Percentiles rank a stretch among this genome's conserved stretches.
Evolutionary conservation across 2,329 filamentous ascomycete species (phyloP).

Genomic region (Penicillium sp.): DNA sequence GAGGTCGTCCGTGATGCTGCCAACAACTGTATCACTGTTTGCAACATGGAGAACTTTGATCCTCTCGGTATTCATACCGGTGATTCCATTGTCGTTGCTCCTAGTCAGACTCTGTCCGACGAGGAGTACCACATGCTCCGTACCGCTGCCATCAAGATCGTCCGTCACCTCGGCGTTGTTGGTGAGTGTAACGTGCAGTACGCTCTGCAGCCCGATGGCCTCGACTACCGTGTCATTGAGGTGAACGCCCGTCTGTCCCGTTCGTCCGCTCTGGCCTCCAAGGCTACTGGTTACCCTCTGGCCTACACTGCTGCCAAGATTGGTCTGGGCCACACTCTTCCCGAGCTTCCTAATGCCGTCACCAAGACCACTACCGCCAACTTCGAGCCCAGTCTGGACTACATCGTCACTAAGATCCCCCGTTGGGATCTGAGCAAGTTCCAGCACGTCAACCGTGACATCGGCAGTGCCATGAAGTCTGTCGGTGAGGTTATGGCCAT

Average conservation of each 20-base stretch:
- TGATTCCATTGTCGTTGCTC: conserved; percentile 97
- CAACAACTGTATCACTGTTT: conserved; percentile 99
- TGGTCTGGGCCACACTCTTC: conserved; percentile 90
- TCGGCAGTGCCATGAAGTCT: conserved; percentile 98
- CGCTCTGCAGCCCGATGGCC: conserved; percentile 90
- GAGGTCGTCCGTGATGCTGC: conserved; percentile 95
- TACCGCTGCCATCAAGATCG: conserved; percentile 96
- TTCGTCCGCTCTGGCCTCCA: conserved; percentile 94
- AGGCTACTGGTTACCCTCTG: conserved; percentile 95
- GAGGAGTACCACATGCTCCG: conserved; percentile 99
- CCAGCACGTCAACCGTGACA: conserved; percentile 96
- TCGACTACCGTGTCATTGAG: conserved; percentile 98
- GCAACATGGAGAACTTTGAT: conserved; percentile 99
- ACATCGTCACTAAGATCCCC: conserved; percentile 98
- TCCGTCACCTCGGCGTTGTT: conserved; percentile 93
- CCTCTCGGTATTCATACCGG: conserved; percentile 96
- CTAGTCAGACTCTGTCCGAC: conserved; percentile 93
- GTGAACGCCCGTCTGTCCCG: conserved; percentile 98
- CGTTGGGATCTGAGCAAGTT: conserved; percentile 99
- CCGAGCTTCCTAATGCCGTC: conserved; percentile 94
- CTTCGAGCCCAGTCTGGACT: conserved; percentile 96
- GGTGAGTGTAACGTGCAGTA: conserved; percentile 99
- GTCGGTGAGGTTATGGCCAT: conserved; percentile 99
- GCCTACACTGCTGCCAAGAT: conserved; percentile 99
- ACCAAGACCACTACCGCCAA: conserved; percentile 99